Evolutionary conservation across 148 eudicot genomes (phyloP).

Genomic region (Nyssa sinensis): DNA sequence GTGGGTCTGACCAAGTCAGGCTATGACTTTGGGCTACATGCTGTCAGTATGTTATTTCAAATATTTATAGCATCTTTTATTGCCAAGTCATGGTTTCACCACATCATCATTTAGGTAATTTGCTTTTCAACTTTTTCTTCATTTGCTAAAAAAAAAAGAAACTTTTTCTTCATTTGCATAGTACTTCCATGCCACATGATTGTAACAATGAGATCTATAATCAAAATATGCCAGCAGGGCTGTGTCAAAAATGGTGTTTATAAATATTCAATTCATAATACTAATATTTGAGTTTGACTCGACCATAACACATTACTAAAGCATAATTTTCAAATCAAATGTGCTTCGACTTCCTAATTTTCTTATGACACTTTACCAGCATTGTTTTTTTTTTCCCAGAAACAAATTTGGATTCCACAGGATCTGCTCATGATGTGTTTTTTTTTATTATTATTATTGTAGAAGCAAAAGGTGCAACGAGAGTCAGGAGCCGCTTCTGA

Average conservation of each 20-base stretch:
- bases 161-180: background rate
- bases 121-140: background rate
- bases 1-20: too few relatives aligned
- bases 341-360: background rate
- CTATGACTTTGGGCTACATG: too few relatives aligned
- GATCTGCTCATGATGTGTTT: too few relatives aligned
- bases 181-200: background rate
- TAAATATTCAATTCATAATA: background rate
- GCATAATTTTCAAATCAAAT: background rate
- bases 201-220: background rate
- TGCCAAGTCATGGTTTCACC: too few relatives aligned
- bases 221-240: background rate
- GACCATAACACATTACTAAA: background rate
- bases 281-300: too few relatives aligned
- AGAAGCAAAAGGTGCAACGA: conserved; percentile 65
- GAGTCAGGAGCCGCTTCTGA: conserved; percentile 33
- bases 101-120: too few relatives aligned
- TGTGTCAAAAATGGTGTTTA: too few relatives aligned
- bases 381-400: background rate
- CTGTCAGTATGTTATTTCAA: too few relatives aligned
- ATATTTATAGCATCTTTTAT: too few relatives aligned
- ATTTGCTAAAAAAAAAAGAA: too few relatives aligned
- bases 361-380: background rate
- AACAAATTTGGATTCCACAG: background rate
- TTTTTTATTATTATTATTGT: conserved; percentile 13